A percentile compares a stretch with the other conserved stretches of the same genome.
These are phyloP conservation scores for Discostella stelligera DNA, from an alignment of 352 stramenopile genomes.

Conservation along the genomic window DNA sequence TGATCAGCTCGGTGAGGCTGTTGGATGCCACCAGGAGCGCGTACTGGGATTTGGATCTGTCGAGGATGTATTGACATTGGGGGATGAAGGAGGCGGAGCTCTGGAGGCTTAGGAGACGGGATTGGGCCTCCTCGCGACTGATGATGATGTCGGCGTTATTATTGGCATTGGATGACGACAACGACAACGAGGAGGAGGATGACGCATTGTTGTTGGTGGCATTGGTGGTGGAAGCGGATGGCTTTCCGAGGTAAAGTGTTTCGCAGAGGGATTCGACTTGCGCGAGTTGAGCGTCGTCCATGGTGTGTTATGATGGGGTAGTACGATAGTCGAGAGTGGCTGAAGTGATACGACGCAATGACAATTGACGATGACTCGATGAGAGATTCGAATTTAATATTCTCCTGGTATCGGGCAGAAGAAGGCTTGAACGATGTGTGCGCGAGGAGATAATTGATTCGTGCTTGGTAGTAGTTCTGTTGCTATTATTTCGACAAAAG, in stretches of 20 bases:
- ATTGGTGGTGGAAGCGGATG: constrained; percentile 53
- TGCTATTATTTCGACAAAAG: too few relatives aligned
- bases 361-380: too few relatives aligned
- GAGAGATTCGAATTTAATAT: too few relatives aligned
- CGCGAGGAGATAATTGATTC: too few relatives aligned
- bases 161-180: background rate
- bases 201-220: constrained; percentile 23
- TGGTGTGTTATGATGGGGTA: too few relatives aligned
- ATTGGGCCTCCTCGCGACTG: constrained; percentile 73
- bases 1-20: constrained; percentile 96
- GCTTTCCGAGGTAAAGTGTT: constrained; percentile 83
- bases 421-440: too few relatives aligned
- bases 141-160: constrained; percentile 25
- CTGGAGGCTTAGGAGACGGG: constrained; percentile 84
- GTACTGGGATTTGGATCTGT: constrained; percentile 93
- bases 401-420: too few relatives aligned
- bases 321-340: too few relatives aligned
- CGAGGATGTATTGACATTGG: constrained; percentile 98
- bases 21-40: constrained; percentile 94
- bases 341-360: too few relatives aligned
- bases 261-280: constrained; percentile 87
- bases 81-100: constrained; percentile 94
- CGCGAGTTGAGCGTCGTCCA: constrained; percentile 82
- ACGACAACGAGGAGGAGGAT: background rate
- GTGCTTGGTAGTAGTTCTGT: too few relatives aligned